Evolutionary conservation across 2,329 filamentous ascomycete genomes (phyloP).

Genomic region (Fusarium nematophilum): DNA sequence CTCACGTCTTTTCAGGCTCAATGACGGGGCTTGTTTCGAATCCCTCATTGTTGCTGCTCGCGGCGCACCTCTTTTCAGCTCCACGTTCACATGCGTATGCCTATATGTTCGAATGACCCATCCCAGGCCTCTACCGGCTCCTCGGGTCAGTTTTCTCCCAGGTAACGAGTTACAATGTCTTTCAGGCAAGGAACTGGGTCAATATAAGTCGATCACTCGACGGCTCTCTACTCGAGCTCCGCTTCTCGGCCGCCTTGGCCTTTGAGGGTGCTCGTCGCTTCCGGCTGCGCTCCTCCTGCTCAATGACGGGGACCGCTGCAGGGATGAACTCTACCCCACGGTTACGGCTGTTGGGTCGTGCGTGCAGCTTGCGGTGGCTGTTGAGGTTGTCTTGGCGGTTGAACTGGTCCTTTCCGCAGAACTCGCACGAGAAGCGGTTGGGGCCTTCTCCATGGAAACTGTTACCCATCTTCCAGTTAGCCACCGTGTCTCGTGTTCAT

Average conservation of each 20-base stretch:
- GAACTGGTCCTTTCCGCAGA: conserved; percentile 56
- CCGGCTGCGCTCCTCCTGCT: conserved; percentile 54
- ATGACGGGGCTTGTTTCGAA: no score
- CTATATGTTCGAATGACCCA: no score
- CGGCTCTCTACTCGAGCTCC: conserved; percentile 41
- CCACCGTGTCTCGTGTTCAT: not conserved
- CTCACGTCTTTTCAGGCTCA: no score
- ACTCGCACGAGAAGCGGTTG: conserved; percentile 55
- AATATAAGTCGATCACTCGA: conserved; percentile 5
- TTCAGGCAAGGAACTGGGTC: conserved; percentile 40
- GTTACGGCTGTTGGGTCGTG: conserved; percentile 53
- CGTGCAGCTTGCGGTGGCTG: conserved; percentile 56
- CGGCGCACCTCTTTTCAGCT: no score
- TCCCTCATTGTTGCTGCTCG: no score
- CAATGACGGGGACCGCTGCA: conserved; percentile 53
- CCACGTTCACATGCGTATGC: no score
- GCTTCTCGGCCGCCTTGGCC: conserved; percentile 49
- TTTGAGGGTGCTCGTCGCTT: conserved; percentile 54
- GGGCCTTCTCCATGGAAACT: conserved; percentile 54
- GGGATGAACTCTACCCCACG: conserved; percentile 55
- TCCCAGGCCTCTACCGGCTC: no score
- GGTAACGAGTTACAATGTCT: conserved; percentile 17
- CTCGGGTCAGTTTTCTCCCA: no score
- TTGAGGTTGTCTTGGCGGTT: conserved; percentile 57
- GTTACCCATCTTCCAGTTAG: conserved; percentile 6